phyloP scores from a whole-genome alignment of 2,329 filamentous ascomycete genomes.

The Paraconiothyrium brasiliense region DNA sequence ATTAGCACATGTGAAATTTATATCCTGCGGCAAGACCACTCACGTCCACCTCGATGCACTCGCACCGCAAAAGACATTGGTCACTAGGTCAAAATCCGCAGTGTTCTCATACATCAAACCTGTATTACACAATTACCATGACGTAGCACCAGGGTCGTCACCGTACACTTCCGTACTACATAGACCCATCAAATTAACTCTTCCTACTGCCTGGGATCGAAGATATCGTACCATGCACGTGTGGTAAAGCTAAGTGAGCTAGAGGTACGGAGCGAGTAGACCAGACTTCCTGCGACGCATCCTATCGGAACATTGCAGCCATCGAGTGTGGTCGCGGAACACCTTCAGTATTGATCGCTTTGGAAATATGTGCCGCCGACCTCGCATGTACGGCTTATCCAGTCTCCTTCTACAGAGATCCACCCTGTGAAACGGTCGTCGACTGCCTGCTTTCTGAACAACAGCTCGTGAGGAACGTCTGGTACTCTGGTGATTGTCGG shows the following conservation, averaged over 20 bases:
- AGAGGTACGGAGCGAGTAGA: constrained; percentile 25
- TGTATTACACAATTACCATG: constrained; percentile 37
- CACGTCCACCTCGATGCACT: constrained; percentile 33
- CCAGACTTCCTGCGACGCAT: constrained; percentile 34
- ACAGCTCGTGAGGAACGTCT: constrained; percentile 28
- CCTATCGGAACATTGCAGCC: constrained; percentile 33
- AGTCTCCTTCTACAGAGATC: constrained; percentile 24
- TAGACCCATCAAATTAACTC: background rate
- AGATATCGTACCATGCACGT: constrained; percentile 22
- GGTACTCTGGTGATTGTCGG: constrained; percentile 39
- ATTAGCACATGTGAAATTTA: background rate
- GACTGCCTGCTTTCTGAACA: constrained; percentile 31
- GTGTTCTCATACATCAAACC: constrained; percentile 37
- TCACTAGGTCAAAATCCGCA: constrained; percentile 30
- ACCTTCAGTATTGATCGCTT: constrained; percentile 29
- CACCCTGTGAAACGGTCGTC: constrained; percentile 37
- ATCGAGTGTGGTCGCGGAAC: constrained; percentile 32
- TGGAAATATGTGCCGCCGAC: constrained; percentile 33
- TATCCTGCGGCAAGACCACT: background rate
- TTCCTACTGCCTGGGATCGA: background rate
- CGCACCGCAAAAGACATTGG: constrained; percentile 37
- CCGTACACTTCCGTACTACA: background rate
- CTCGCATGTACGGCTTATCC: constrained; percentile 29
- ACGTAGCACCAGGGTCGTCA: constrained; percentile 24
- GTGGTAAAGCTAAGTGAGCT: constrained; percentile 17